phyloP scores from a whole-genome alignment of 495 filamentous ascomycete genomes.

The Penicillium canariense region DNA sequence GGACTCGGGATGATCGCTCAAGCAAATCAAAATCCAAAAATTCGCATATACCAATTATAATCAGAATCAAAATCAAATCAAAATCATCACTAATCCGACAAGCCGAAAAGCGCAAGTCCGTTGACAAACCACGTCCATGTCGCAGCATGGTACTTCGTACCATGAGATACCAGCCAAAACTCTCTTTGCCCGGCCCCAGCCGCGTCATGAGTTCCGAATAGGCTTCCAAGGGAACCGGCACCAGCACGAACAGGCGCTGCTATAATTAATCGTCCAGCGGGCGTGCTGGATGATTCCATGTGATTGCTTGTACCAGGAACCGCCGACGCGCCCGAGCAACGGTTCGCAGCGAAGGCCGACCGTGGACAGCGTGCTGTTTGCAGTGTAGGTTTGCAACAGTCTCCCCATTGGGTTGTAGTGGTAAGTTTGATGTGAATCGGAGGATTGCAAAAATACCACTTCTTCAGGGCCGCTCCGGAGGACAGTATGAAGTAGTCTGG shows the following conservation, averaged over 20 bases:
- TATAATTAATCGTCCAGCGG: background rate
- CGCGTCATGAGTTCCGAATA: conserved; percentile 25
- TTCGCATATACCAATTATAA: too few relatives aligned
- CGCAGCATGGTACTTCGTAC: too few relatives aligned
- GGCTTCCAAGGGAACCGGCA: conserved; percentile 2
- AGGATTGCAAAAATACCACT: conserved; percentile 1
- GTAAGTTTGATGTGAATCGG: background rate
- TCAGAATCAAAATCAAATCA: too few relatives aligned
- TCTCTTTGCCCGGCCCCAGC: background rate
- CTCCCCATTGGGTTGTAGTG: background rate
- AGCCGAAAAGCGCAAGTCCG: too few relatives aligned
- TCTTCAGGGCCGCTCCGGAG: too few relatives aligned
- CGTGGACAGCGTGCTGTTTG: conserved; percentile 10
- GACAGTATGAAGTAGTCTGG: too few relatives aligned
- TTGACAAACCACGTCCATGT: too few relatives aligned
- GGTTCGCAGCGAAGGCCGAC: conserved; percentile 3
- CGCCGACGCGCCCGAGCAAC: background rate
- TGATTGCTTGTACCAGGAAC: conserved; percentile 11
- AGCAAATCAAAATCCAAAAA: background rate
- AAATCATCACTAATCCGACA: too few relatives aligned
- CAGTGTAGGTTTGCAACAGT: conserved; percentile 3
- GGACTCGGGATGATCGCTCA: conserved; percentile 4
- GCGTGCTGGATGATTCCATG: background rate
- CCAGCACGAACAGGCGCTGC: background rate
- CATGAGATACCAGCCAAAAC: background rate